A percentile compares a stretch with the other conserved stretches of the same genome.
Evolutionary conservation across 495 filamentous ascomycete species (phyloP).

Genomic region (Thermochaetoides thermophila): DNA sequence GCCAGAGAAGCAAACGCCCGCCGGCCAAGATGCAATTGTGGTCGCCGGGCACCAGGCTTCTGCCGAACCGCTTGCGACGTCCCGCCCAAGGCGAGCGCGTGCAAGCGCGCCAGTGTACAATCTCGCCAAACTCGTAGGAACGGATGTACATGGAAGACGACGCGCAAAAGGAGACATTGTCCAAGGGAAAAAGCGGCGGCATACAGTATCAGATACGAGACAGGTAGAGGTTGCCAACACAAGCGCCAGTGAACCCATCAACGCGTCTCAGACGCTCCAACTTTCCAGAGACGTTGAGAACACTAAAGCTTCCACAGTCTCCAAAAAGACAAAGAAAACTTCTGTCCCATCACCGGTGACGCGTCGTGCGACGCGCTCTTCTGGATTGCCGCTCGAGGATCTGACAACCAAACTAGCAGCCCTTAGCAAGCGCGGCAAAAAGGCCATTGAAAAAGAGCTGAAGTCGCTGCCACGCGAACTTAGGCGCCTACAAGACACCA

Average conservation of each 20-base stretch:
- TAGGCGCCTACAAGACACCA: slow-evolving; percentile 34
- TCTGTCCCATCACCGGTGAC: slow-evolving; percentile 19
- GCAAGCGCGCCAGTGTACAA: slow-evolving; percentile 39
- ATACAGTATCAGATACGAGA: slow-evolving; percentile 25
- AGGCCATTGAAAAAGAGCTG: slow-evolving; percentile 26
- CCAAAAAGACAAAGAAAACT: slow-evolving; percentile 19
- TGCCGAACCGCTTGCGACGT: slow-evolving; percentile 8
- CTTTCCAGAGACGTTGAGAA: no score
- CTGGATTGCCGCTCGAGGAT: slow-evolving; percentile 30
- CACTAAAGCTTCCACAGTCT: slow-evolving; percentile 16
- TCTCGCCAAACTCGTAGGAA: slow-evolving; percentile 35
- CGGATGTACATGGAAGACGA: slow-evolving; percentile 27
- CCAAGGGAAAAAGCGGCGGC: slow-evolving; percentile 24
- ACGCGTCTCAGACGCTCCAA: neutral
- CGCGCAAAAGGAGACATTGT: slow-evolving; percentile 24
- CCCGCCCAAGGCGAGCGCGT: slow-evolving; percentile 31
- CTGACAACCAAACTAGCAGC: slow-evolving; percentile 28
- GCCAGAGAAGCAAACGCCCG: slow-evolving; percentile 14
- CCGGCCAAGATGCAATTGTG: slow-evolving; percentile 24
- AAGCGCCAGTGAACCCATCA: slow-evolving; percentile 13
- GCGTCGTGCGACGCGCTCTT: slow-evolving; percentile 25
- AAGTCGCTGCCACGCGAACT: slow-evolving; percentile 32
- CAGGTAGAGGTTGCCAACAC: neutral
- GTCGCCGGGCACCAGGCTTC: slow-evolving; percentile 12
- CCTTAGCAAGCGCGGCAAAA: slow-evolving; percentile 31